Percentiles rank a stretch among this genome's conserved stretches.
Conservation (phyloP, 108 stramenopile species). For the Thalassiosira profunda region DNA sequence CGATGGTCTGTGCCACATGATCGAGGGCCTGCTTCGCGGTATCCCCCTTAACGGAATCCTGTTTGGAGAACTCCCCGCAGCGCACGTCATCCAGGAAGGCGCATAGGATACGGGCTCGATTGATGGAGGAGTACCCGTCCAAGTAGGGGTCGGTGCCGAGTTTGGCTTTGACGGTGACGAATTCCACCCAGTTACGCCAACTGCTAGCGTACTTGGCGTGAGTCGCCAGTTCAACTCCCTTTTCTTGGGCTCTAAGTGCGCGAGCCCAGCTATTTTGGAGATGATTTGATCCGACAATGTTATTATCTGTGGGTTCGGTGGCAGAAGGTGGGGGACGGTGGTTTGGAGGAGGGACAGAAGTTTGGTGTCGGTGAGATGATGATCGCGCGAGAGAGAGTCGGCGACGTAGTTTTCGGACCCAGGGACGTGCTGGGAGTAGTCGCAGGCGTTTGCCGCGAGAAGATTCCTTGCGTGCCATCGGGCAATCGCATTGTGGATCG, state of each 20-base stretch:
- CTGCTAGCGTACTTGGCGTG: constrained; percentile 17
- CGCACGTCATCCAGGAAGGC: constrained; percentile 16
- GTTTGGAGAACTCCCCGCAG: neutral
- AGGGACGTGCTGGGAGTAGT: constrained; percentile 13
- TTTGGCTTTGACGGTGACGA: neutral
- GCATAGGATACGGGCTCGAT: constrained; percentile 4
- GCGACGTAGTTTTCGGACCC: constrained; percentile 17
- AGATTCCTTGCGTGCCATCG: constrained; percentile 1
- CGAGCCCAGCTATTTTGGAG: constrained; percentile 4
- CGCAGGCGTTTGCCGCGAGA: neutral
- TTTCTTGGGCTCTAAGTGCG: constrained; percentile 1
- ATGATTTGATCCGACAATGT: neutral
- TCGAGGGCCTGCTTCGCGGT: constrained; percentile 1
- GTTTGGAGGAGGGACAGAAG: neutral
- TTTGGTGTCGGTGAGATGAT: constrained; percentile 7
- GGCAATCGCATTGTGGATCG: constrained; percentile 6
- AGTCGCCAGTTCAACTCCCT: constrained; percentile 16
- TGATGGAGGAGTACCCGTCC: neutral
- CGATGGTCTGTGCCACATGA: constrained; percentile 3
- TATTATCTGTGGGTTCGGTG: neutral
- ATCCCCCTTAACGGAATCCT: constrained; percentile 1
- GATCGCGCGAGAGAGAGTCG: constrained; percentile 10
- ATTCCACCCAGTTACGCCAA: constrained; percentile 9
- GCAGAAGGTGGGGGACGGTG: neutral
- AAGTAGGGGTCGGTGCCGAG: neutral